These are phyloP conservation scores for Rhizopus delemar DNA, from an alignment of 371 early-diverging fungal genomes.

Conservation along the genomic window DNA sequence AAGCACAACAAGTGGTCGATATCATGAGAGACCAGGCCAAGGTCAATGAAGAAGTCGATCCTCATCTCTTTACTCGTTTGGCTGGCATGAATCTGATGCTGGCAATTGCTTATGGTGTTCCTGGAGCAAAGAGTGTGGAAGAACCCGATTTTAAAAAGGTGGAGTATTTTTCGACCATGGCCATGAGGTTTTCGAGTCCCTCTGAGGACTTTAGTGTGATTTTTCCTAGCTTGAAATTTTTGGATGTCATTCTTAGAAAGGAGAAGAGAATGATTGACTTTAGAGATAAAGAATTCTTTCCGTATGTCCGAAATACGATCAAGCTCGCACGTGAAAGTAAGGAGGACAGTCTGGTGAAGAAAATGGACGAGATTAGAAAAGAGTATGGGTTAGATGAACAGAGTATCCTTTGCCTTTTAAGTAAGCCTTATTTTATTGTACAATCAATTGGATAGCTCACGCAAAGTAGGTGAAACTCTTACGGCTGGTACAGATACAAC, in stretches of 20 bases:
- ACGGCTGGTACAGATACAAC: slow-evolving; percentile 28
- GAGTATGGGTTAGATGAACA: slow-evolving; percentile 13
- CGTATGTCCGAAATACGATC: not conserved
- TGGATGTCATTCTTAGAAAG: slow-evolving; percentile 11
- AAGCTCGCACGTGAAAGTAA: slow-evolving; percentile 9
- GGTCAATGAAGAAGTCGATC: slow-evolving; percentile 7
- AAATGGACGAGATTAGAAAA: slow-evolving; percentile 16
- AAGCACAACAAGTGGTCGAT: slow-evolving; percentile 8
- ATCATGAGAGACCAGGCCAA: slow-evolving; percentile 6
- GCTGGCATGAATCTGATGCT: slow-evolving; percentile 15
- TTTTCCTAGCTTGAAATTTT: slow-evolving; percentile 13
- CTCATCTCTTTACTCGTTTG: slow-evolving; percentile 4
- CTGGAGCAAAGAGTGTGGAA: slow-evolving; percentile 2
- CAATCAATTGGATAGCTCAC: not conserved
- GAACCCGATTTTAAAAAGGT: slow-evolving; percentile 15
- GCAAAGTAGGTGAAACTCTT: slow-evolving; percentile 18
- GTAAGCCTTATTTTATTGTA: slow-evolving; percentile 15
- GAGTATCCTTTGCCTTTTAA: slow-evolving; percentile 18
- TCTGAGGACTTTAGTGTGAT: slow-evolving; percentile 1
- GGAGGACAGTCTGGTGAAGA: slow-evolving; percentile 14
- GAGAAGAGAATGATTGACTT: slow-evolving; percentile 6
- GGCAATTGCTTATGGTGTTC: slow-evolving; percentile 5
- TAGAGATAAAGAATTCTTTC: not conserved
- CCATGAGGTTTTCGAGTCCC: not conserved
- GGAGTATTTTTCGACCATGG: not conserved